Conservation (phyloP, 306 rosid genomes). For the Calophaca sinica region DNA sequence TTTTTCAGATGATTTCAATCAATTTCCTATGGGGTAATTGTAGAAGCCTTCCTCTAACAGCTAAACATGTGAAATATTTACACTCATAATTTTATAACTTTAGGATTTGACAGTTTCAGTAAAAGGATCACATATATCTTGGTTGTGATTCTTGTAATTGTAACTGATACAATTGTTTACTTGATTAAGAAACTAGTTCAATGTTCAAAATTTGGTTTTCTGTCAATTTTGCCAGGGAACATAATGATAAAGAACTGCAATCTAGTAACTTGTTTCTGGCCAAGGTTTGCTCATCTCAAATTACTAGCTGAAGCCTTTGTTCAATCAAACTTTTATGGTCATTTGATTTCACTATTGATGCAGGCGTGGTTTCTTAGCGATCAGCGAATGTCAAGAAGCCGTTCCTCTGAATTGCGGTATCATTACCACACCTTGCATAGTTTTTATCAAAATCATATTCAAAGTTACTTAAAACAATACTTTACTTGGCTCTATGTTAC, state of each 20-base stretch:
- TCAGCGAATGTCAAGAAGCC: slow-evolving; percentile 91
- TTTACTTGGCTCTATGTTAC: slow-evolving; percentile 15
- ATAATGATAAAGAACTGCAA: slow-evolving; percentile 68
- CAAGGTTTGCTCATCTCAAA: slow-evolving; percentile 61
- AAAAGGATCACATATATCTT: too few species aligned
- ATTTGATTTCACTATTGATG: slow-evolving; percentile 40
- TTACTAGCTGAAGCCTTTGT: slow-evolving; percentile 34
- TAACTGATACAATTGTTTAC: background rate
- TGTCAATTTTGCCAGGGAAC: slow-evolving; percentile 63
- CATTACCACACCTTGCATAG: background rate
- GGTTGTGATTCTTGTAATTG: background rate
- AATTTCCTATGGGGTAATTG: slow-evolving; percentile 64
- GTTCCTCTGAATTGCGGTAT: slow-evolving; percentile 93
- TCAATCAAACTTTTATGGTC: slow-evolving; percentile 38
- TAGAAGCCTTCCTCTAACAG: background rate
- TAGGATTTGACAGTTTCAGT: too few species aligned
- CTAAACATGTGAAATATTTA: too few species aligned
- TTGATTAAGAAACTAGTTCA: slow-evolving; percentile 34
- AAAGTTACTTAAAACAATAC: slow-evolving; percentile 19
- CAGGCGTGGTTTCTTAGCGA: slow-evolving; percentile 95
- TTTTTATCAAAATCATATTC: slow-evolving; percentile 40
- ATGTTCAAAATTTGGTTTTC: slow-evolving; percentile 33
- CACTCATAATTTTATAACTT: too few species aligned
- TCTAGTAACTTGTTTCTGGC: slow-evolving; percentile 75
- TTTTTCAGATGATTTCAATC: slow-evolving; percentile 53